Percentiles rank a stretch among this genome's conserved stretches.
phyloP scores from a whole-genome alignment of 2,329 filamentous ascomycete species.

The Chaetomium sp. region DNA sequence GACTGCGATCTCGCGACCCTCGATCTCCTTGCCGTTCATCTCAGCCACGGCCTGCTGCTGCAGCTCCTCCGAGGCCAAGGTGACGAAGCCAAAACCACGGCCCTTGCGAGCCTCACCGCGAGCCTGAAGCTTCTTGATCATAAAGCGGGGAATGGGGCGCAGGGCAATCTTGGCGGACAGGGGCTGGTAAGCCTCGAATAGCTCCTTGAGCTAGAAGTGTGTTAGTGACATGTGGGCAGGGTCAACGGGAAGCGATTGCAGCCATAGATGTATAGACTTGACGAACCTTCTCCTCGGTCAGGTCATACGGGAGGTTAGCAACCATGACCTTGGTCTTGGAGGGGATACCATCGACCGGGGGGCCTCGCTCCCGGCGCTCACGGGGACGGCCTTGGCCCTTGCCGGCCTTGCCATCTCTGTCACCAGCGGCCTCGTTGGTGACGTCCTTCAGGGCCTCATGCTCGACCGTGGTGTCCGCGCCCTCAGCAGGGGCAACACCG shows the following conservation, averaged over 20 bases:
- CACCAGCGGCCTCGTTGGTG: slow-evolving; percentile 52
- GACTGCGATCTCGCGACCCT: slow-evolving; percentile 97
- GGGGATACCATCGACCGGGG: slow-evolving; percentile 91
- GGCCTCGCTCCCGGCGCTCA: slow-evolving; percentile 75
- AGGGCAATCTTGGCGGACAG: slow-evolving; percentile 97
- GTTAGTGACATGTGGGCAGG: slow-evolving; percentile 19
- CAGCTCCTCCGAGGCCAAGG: slow-evolving; percentile 85
- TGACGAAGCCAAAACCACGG: slow-evolving; percentile 97
- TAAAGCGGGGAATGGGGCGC: slow-evolving; percentile 96
- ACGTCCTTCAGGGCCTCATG: slow-evolving; percentile 55
- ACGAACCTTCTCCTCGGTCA: slow-evolving; percentile 90
- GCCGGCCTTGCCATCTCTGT: slow-evolving; percentile 40
- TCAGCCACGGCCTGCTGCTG: slow-evolving; percentile 95
- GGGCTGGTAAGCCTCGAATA: slow-evolving; percentile 88
- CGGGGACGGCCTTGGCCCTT: slow-evolving; percentile 53
- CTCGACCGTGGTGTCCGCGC: slow-evolving; percentile 44
- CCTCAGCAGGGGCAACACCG: slow-evolving; percentile 38
- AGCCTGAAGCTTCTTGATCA: slow-evolving; percentile 99
- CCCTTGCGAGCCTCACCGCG: slow-evolving; percentile 98
- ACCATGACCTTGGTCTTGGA: slow-evolving; percentile 99
- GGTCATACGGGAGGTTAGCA: slow-evolving; percentile 95
- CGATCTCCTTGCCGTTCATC: slow-evolving; percentile 99
- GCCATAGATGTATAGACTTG: not conserved
- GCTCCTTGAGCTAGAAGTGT: slow-evolving; percentile 75
- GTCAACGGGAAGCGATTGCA: not conserved